These are phyloP conservation scores for Phaseolus lunatus DNA, from an alignment of 306 rosid species.

Conservation along the genomic window DNA sequence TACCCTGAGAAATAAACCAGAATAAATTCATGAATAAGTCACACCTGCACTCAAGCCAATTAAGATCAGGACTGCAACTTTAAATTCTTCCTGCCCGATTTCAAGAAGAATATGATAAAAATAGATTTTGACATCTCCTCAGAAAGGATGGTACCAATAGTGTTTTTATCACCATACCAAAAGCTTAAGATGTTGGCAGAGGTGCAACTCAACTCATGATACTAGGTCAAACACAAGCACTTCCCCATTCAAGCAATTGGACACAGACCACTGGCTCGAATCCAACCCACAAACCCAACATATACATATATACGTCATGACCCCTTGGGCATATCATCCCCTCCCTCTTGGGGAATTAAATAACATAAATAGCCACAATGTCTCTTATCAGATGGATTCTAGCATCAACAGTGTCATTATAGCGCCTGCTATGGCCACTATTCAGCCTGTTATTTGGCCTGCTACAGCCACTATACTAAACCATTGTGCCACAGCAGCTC, in stretches of 20 bases:
- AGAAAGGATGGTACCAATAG: not conserved
- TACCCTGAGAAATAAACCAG: constrained; percentile 61
- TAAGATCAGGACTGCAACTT: constrained; percentile 29
- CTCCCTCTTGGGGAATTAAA: not conserved
- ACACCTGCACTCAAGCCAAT: not conserved
- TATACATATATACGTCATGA: not conserved
- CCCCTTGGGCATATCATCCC: not conserved
- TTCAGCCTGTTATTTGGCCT: not conserved
- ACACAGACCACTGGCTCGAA: not conserved
- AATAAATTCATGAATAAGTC: constrained; percentile 10
- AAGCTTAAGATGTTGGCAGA: not conserved
- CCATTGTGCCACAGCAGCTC: too few species aligned
- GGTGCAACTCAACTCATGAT: not conserved
- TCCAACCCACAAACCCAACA: not conserved
- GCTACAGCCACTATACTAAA: too few species aligned
- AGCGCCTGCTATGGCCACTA: not conserved
- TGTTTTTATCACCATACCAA: not conserved
- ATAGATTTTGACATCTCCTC: constrained; percentile 4
- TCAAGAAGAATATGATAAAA: constrained; percentile 23
- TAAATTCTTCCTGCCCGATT: constrained; percentile 22
- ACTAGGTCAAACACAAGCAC: not conserved
- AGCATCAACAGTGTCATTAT: not conserved
- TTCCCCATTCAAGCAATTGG: not conserved
- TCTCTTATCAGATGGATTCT: not conserved
- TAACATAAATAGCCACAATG: not conserved